Evolutionary conservation across 2,329 filamentous ascomycete genomes (phyloP).

Genomic region (Fusarium gaditjirri): DNA sequence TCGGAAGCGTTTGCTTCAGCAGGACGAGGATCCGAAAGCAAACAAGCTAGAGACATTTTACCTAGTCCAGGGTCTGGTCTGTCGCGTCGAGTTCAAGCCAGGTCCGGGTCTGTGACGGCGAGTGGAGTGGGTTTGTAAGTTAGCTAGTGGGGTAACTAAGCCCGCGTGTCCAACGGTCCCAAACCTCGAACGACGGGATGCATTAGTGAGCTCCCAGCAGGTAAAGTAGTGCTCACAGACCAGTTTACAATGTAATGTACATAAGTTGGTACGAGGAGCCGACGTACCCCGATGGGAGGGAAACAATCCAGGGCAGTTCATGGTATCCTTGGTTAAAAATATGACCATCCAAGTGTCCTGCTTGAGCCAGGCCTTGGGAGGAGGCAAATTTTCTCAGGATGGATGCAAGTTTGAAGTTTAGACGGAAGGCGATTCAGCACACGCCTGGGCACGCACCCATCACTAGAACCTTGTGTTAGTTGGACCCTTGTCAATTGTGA

Average conservation of each 20-base stretch:
- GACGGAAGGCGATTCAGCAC: conserved; percentile 23
- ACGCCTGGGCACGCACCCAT: conserved; percentile 21
- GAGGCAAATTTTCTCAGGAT: conserved; percentile 10
- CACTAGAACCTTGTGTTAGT: conserved; percentile 22
- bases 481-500: conserved; percentile 19
- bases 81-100: conserved; percentile 35
- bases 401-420: conserved; percentile 11
- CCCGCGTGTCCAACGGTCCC: conserved; percentile 24
- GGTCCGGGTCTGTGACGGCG: conserved; percentile 38
- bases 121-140: conserved; percentile 32
- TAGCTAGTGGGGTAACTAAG: conserved; percentile 26
- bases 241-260: conserved; percentile 3
- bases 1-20: conserved; percentile 36
- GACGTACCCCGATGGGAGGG: conserved; percentile 30
- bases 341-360: not conserved
- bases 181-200: conserved; percentile 38
- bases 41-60: conserved; percentile 36
- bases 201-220: conserved; percentile 4
- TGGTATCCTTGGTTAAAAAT: not conserved
- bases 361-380: not conserved
- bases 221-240: conserved; percentile 10
- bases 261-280: conserved; percentile 39
- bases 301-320: not conserved
- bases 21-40: conserved; percentile 31
- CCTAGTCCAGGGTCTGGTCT: conserved; percentile 33